Evolutionary conservation across 768 basidiomycete genomes (phyloP).

Genomic region (Paxillus ammoniavirescens): DNA sequence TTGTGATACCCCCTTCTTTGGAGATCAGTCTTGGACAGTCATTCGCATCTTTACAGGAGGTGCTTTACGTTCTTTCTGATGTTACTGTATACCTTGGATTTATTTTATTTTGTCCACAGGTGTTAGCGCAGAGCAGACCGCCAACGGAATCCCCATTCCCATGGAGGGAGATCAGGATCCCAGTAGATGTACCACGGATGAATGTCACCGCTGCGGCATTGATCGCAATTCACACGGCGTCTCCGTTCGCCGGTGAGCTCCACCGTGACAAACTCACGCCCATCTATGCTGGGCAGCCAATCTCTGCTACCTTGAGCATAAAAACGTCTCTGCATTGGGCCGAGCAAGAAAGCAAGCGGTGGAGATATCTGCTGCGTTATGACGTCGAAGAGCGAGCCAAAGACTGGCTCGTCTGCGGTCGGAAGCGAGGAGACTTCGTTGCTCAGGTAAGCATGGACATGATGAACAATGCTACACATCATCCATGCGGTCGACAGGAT

Average conservation of each 20-base stretch:
- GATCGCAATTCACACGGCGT: constrained; percentile 43
- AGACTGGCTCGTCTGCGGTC: constrained; percentile 89
- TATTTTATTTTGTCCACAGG: constrained; percentile 30
- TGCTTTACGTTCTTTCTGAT: constrained; percentile 13
- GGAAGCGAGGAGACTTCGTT: constrained; percentile 79
- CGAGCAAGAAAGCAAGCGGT: constrained; percentile 39
- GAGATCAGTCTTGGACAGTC: constrained; percentile 27
- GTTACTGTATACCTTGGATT: constrained; percentile 25
- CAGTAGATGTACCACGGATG: constrained; percentile 83
- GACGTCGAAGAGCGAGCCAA: constrained; percentile 79
- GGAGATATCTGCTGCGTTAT: constrained; percentile 62
- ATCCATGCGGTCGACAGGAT: constrained; percentile 44
- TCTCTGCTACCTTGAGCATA: constrained; percentile 66
- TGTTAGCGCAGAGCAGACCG: constrained; percentile 40
- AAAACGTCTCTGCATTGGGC: constrained; percentile 81
- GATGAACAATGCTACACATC: background rate
- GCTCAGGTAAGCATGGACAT: constrained; percentile 53
- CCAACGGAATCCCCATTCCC: constrained; percentile 32
- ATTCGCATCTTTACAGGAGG: constrained; percentile 31
- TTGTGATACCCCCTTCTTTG: constrained; percentile 48
- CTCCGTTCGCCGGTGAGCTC: constrained; percentile 39
- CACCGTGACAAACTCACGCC: constrained; percentile 32
- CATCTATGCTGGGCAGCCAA: constrained; percentile 85
- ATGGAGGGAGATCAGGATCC: constrained; percentile 80
- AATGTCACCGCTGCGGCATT: constrained; percentile 67